Evolutionary conservation across 805 yeast species (phyloP), one percentile per base, ranked within the genome.

Genomic region (Saccharomycopsis synnaedendra): DNA sequence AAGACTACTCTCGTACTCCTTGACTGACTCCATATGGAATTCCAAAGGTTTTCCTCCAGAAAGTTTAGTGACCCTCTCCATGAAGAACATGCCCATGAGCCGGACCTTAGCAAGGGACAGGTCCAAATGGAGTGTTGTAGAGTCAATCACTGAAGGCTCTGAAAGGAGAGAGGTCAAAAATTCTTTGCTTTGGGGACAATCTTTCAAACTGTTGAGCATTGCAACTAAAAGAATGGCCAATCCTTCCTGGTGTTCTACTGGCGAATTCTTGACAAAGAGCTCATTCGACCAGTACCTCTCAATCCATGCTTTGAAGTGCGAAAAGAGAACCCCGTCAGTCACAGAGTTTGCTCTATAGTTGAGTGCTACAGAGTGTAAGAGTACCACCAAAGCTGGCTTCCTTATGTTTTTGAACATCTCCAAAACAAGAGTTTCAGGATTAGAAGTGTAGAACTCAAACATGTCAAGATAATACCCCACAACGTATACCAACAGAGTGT

Each of bases 111-210:
- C 40, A 9, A 42, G 19, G 9, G 47, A 44, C 11, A 28, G 48
- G 6, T 52, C 53, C 41, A 51, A 42, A 43, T 48, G 54, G 30
- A 27, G n/a, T 5, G 54, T 41, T 10, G 41, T 41, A 5, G 52
- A 38, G 10, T 8, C 32, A 19, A 51, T 29, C 3, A 51, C 28
- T 3, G 27, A 27, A 4, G 33, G 32, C 29, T 43, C 31, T 5
- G 36, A 10, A 11, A 47, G 31, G 9, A 47, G 33, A 5, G 8
- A 30, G n/a, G 28, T 11, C 32, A 50, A 39, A 31, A 50, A 46
- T 30, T 9, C 8, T 10, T 33, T 31, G 27, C 11, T 32, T 10
- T 34, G 29, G 11, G 37, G 11, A 10, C 11, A 10, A 8, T 38
- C n/a, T 8, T 9, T 9, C 41, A 11, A 29, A 8, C 27, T 27